Evolutionary conservation across 2,329 filamentous ascomycete genomes (phyloP).

Genomic region (Drechslerella stenobrocha): DNA sequence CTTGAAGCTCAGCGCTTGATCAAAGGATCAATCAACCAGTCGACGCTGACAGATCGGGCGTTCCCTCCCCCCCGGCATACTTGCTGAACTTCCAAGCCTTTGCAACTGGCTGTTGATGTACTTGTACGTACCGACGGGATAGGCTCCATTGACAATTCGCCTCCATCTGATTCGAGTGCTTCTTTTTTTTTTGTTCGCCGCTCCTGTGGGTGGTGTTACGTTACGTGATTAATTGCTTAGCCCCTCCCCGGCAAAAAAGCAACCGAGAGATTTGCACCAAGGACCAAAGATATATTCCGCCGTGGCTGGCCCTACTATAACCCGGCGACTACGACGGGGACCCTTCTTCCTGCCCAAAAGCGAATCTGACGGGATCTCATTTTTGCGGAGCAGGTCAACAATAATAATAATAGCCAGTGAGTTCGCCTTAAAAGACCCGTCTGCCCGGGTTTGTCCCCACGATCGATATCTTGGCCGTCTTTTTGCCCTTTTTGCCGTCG

Average conservation of each 20-base stretch:
- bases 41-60: too few relatives aligned
- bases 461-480: slow-evolving; percentile 11
- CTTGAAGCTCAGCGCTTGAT: too few relatives aligned
- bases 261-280: slow-evolving; percentile 46
- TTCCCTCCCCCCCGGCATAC: slow-evolving; percentile 22
- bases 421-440: slow-evolving; percentile 31
- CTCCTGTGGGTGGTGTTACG: slow-evolving; percentile 48
- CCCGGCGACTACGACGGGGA: slow-evolving; percentile 28
- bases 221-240: slow-evolving; percentile 44
- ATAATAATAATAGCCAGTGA: slow-evolving; percentile 34
- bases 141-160: slow-evolving; percentile 7
- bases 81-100: too few relatives aligned
- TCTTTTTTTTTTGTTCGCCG: slow-evolving; percentile 14
- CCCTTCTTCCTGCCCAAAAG: slow-evolving; percentile 31
- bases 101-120: too few relatives aligned
- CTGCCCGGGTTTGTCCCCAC: slow-evolving; percentile 4
- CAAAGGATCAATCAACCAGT: slow-evolving; percentile 5
- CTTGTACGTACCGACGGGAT: slow-evolving; percentile 6
- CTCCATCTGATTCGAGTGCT: slow-evolving; percentile 21
- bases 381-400: too few relatives aligned
- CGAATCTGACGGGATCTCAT: slow-evolving; percentile 27
- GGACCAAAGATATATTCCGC: slow-evolving; percentile 22
- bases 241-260: slow-evolving; percentile 27
- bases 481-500: slow-evolving; percentile 25
- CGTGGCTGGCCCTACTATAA: slow-evolving; percentile 29